These are phyloP conservation scores for Pseudozyma sp. DNA, from an alignment of 1,284 basidiomycete genomes.

Conservation along the genomic window DNA sequence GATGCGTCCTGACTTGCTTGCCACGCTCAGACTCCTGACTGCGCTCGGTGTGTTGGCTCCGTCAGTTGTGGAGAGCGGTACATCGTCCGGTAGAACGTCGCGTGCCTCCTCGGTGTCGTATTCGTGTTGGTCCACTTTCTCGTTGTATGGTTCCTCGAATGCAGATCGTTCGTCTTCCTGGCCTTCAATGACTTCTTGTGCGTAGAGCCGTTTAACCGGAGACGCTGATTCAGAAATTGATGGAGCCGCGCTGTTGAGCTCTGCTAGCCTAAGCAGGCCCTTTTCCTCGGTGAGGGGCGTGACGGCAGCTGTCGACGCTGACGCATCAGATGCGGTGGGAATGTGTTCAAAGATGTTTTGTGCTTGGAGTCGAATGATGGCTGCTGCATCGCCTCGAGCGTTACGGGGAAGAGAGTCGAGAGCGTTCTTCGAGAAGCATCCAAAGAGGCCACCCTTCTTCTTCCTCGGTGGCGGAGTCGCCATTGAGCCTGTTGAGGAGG, in stretches of 20 bases:
- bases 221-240: neutral
- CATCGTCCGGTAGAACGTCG: constrained; percentile 26
- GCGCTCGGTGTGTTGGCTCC: constrained; percentile 20
- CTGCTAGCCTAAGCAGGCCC: constrained; percentile 15
- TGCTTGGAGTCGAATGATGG: constrained; percentile 45
- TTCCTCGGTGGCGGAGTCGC: constrained; percentile 33
- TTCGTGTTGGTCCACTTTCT: neutral
- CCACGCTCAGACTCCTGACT: constrained; percentile 16
- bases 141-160: neutral
- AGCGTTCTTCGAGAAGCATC: constrained; percentile 46
- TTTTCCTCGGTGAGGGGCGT: constrained; percentile 27
- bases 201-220: constrained; percentile 18
- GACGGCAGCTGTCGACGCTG: constrained; percentile 12
- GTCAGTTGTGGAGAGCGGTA: constrained; percentile 5
- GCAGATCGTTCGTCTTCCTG: neutral
- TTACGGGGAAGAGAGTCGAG: constrained; percentile 50
- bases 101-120: constrained; percentile 33
- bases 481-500: constrained; percentile 20
- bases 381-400: constrained; percentile 39
- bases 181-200: constrained; percentile 18
- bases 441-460: constrained; percentile 44
- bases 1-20: constrained; percentile 35
- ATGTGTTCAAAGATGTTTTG: constrained; percentile 29
- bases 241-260: constrained; percentile 12
- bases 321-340: constrained; percentile 9